Base-by-base conservation (phyloP, 371 early-diverging fungal species). In the Rhizopus delemar region DNA sequence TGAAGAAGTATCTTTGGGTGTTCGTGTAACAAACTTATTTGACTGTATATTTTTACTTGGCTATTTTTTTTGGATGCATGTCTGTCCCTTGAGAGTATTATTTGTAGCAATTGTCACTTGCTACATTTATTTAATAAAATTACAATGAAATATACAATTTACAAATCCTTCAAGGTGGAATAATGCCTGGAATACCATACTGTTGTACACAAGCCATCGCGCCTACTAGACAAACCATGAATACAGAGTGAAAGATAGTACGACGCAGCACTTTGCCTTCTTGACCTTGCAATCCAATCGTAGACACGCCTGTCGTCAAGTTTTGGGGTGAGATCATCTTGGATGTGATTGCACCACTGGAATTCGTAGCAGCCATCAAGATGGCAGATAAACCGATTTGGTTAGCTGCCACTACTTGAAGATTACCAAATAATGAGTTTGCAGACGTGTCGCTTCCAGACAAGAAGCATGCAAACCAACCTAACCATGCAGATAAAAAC, bases 241-340 rank as follows among this genome's bases (percentile, higher is more conserved):
- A 49, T 34, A 80, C 54, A 34, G 76, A 75, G 41, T 80, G 81
- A 2, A 74, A 32, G 31, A 80, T 72, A 13, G 81, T 80, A 13
- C 65, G 61, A 28, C 81, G 70, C 7, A 80, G 53, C 4, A 80
- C 60, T 5, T 43, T 35, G 2, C 81, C 77, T 62, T 80, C 81
- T 56, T 77, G 60, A n/a, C 81, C 81, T 43, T 56, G 66, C 34
- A 80, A 54, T 12, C 75, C 74, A 57, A 80, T 77, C 3, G 81
- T 80, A 4, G 73, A 68, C 3, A 80, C 81, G 45, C 81, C 81
- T 0, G 81, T 80, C 6, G 76, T 80, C 43, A 80, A 63, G 9
- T 75, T 80, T 61, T 80, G 81, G 7, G 81, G 81, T 0, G 77
- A 77, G 15, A 80, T 75, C 78, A 80, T 77, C 48, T 80, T 80